Evolutionary conservation across 345 rosid genomes (phyloP), one percentile per base, ranked within the genome.

Genomic region (Anacardium occidentale): DNA sequence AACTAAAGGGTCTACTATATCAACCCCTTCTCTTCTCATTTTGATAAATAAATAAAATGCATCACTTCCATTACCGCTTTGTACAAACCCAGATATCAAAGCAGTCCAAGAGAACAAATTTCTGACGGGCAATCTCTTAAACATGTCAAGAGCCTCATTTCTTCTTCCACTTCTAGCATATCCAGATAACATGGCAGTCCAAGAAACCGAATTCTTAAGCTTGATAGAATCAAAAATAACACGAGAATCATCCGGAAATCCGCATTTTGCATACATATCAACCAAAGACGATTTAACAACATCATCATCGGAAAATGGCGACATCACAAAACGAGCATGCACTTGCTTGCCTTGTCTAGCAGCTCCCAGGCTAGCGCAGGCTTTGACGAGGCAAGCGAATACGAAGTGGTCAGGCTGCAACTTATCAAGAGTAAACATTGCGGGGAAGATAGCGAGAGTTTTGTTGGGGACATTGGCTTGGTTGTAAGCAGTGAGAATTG

Each of bases 261-360:
- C 88, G 51, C 88, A 86, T 83, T 91, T 91, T 7, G 94, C 75
- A 67, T 91, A 91, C 92, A 91, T 83, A 75, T 91, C 89, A 78
- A 91, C 92, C 68, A 91, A 70, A 60, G 96, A 87, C 9, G 93
- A 88, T 79, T 90, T 90, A 18, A 85, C 88, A 65, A 90, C 88
- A 77, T 83, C 89, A 59, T 90, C 96, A 55, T 78, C 69, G 12
- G 58, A 48, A 74, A 78, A 90, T 2, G 76, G 71, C 3, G 97
- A 89, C n/a, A 80, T 76, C 54, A 80, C 12, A 26, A 83, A 87
- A 42, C 45, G 77, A 20, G 82, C 84, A 70, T 91, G 97, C 55
- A 89, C 89, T 83, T 89, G 97, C 76, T 76, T 85, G 59, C 97
- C 97, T 60, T 25, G 85, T 66, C 81, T 75, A 15, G 75, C 9